Evolutionary conservation across 2,329 filamentous ascomycete genomes (phyloP), one percentile per base, ranked within the genome.

Genomic region (Xylaria sp.): DNA sequence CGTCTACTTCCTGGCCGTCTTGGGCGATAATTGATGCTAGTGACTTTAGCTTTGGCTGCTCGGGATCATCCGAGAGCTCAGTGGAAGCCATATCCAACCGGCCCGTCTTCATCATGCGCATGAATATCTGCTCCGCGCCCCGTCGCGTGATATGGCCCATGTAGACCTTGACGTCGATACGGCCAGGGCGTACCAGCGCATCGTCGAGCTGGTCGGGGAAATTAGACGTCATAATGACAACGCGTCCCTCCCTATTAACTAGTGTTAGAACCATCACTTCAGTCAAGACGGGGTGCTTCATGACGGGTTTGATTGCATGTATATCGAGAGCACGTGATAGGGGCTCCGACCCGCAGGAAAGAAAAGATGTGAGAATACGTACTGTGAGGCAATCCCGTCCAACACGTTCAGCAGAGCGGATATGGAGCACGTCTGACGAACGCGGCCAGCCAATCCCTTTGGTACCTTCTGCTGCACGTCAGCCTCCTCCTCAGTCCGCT

Each of bases 171-270:
- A 85, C 81, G 67, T 92, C 89, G 1, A 92, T 85, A 2, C 89
- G 80, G 0, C 89, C 89, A 0, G 88, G 88, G 0, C 89, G 80
- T 9, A 90, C 79, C 0, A 92, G 78, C 0, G 88, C 88, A 1
- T 80, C 76, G 68, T 91, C 88, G 0, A 91, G 81, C 53, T 84
- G 82, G 51, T 90, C 86, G 0, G 84, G 82, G 51, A 84, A 81
- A 68, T 91, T 92, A 27, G 88, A 89, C 0, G 88, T 92, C 88
- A 92, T 91, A 71, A 92, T 84, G 17, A 92, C 81, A 25, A 91
- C 87, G 15, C 87, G 82, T 1, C 89, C 89, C 76, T 92, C 89
- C 84, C 48, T 51, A 15, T 8, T 11, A 38, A 25, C 3, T 17
- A n/a, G 15, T 27, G n/a, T 51, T 29, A 51, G 21, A 38, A 51